Evolutionary conservation across 768 basidiomycete genomes (phyloP), one percentile per base, ranked within the genome.

Genomic region (Phlebiopsis gigantea): DNA sequence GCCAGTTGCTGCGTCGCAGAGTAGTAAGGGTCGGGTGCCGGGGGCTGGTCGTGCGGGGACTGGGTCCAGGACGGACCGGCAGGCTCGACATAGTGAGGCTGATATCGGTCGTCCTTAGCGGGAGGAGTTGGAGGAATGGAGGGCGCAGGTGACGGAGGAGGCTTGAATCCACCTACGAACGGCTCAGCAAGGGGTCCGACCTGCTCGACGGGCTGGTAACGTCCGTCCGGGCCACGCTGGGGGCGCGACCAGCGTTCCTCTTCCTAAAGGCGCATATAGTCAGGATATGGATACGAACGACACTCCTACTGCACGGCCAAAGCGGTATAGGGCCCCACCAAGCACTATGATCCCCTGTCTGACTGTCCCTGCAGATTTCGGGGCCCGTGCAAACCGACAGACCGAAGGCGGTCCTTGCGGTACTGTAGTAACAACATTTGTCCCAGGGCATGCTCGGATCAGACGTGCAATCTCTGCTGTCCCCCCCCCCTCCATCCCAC

Each of bases 121-220:
- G 78, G 78, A 0, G 77, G 70, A 9, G 84, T 77, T 5, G 80
- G 81, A 1, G 67, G 46, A 1, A 17, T 55, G 24, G 53, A 48
- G 21, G 51, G 50, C 30, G 58, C 59, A 3, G 77, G 74, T n/a
- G 69, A 29, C 52, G 65, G 65, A 25, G 77, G 67, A 5, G 72
- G 66, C 26, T 63, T 65, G 63, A 83, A 81, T 0, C 82, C 85
- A 1, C 86, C 85, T 53, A 83, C 79, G 62, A 81, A 83, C 19
- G 66, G 66, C 54, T 88, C 84, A 29, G 83, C 77, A 65, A 89
- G 73, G 2, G 90, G 88, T 9, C 66, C 70, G 12, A 85, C 69
- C n/a, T 51, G 78, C 55, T 85, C 79, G 22, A 81, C 77, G n/a
- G 84, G 79, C 19, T 73, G 66, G 61, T 73, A 83, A 1, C 68